phyloP scores from a whole-genome alignment of 139 green algal species.

The Micractinium conductrix region DNA sequence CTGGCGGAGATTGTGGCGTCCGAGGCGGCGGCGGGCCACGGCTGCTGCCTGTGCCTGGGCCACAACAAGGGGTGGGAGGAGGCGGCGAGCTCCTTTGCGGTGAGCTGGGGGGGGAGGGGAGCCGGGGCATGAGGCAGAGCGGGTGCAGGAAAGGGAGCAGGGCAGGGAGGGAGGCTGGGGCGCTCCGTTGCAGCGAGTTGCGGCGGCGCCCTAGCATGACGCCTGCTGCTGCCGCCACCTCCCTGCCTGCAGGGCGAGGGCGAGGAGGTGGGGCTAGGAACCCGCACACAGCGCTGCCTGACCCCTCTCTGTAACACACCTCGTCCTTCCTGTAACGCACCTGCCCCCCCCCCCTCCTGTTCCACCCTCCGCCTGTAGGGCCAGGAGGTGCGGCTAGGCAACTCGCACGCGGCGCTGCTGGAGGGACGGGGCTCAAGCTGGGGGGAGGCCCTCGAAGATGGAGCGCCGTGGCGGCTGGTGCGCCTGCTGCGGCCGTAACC shows the following conservation, averaged over 20 bases:
- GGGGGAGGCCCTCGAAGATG: slow-evolving; percentile 55
- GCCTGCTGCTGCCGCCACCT: too few relatives aligned
- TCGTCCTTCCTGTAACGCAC: too few relatives aligned
- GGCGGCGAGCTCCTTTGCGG: slow-evolving; percentile 73
- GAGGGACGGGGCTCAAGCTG: slow-evolving; percentile 56
- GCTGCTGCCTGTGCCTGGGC: slow-evolving; percentile 79
- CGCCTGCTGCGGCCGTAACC: slow-evolving; percentile 51
- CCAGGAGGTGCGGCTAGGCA: slow-evolving; percentile 68
- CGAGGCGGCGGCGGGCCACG: slow-evolving; percentile 24
- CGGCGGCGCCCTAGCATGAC: too few relatives aligned
- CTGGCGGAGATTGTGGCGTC: slow-evolving; percentile 47
- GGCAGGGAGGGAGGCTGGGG: too few relatives aligned
- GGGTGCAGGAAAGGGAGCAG: too few relatives aligned
- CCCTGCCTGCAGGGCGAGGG: too few relatives aligned
- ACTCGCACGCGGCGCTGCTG: slow-evolving; percentile 80
- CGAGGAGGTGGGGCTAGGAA: slow-evolving; percentile 72
- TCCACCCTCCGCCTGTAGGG: slow-evolving; percentile 23
- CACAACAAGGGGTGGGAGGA: slow-evolving; percentile 91
- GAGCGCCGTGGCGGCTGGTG: slow-evolving; percentile 62
- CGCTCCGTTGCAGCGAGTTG: too few relatives aligned
- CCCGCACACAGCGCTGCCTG: slow-evolving; percentile 78
- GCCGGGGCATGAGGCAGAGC: too few relatives aligned
- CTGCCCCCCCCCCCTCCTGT: too few relatives aligned
- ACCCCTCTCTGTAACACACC: too few relatives aligned
- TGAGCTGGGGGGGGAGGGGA: slow-evolving; percentile 2